Percentiles rank a stretch among this genome's conserved stretches.
phyloP scores from a whole-genome alignment of 306 rosid species.

The Corylus americana region DNA sequence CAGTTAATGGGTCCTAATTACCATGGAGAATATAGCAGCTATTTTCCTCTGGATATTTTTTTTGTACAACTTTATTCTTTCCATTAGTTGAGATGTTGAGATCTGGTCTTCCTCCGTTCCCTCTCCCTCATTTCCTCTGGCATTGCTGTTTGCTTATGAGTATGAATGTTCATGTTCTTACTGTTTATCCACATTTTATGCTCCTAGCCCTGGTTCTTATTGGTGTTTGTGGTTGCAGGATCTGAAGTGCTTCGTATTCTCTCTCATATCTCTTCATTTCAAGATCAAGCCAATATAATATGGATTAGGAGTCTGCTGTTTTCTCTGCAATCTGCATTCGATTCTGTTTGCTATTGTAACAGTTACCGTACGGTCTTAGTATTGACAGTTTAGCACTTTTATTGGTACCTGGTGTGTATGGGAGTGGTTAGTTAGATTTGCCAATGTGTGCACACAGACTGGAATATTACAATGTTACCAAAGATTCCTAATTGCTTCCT shows the following conservation, averaged over 20 bases:
- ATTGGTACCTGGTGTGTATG: slow-evolving; percentile 10
- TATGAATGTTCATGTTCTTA: neutral
- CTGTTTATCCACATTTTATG: slow-evolving; percentile 7
- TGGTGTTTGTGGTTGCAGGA: slow-evolving; percentile 58
- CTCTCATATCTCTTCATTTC: slow-evolving; percentile 93
- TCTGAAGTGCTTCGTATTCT: slow-evolving; percentile 94
- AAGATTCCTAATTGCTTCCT: neutral
- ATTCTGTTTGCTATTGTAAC: slow-evolving; percentile 27
- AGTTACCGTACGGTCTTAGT: neutral
- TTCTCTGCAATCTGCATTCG: slow-evolving; percentile 14
- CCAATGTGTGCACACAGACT: neutral
- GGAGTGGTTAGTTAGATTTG: slow-evolving; percentile 10
- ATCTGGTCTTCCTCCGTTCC: neutral
- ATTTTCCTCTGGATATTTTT: neutral
- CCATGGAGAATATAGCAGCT: neutral
- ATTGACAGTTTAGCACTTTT: slow-evolving; percentile 1
- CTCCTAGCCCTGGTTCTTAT: slow-evolving; percentile 14
- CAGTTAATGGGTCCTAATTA: neutral
- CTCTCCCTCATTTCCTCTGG: neutral
- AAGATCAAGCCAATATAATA: slow-evolving; percentile 91
- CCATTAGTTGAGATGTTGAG: neutral
- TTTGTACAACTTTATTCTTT: neutral
- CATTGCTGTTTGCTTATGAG: neutral
- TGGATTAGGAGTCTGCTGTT: slow-evolving; percentile 11
- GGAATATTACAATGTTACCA: neutral